Evolutionary conservation across 202 grass and related monocot genomes (phyloP), one percentile per base, ranked within the genome.

Genomic region (Zizania palustris): DNA sequence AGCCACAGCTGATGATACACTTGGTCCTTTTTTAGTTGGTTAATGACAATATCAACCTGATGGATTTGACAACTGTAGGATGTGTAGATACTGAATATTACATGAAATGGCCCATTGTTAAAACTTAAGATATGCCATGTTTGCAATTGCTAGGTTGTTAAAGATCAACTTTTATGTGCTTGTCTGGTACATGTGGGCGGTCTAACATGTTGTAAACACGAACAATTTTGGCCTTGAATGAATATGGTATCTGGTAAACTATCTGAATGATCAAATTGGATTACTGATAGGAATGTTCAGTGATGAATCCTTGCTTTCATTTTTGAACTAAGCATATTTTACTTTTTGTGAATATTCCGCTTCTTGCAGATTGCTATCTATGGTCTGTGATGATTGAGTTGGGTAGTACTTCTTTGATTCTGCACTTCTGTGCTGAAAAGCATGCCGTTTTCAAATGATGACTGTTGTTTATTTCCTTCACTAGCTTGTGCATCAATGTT

Each of bases 401-500:
- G 11, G 22, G 46, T 60, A 40, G 18, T 51, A 21, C 44, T 71
- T 74, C 19, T 43, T 69, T 66, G 12, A 68, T 76, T 71, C 11
- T 39, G 13, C 41, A 41, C 21, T 11, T 79, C 28, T 67, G 14
- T 6, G 34, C 55, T 65, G 58, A 12, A 41, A 72, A 39, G 48
- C 33, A 21, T 22, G n/a, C 65, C 1, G 28, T 77, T 72, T 67
- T 83, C 39, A 83, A 70, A 79, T 70, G 53, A 37, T 71, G 5
- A 21, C 4, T 79, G 10, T 12, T 37, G 58, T 72, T 81, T 83
- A 33, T 82, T 72, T 72, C 54, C 20, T 61, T 72, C 36, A 81
- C 66, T 54, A 98, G 96, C 89, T 64, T 98, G 91, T 45, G 66
- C 83, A 37, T 95, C 96, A 55, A 48, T 82, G 22, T 89, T 98